Conservation (phyloP, 495 filamentous ascomycete genomes). For the Terfezia boudieri region DNA sequence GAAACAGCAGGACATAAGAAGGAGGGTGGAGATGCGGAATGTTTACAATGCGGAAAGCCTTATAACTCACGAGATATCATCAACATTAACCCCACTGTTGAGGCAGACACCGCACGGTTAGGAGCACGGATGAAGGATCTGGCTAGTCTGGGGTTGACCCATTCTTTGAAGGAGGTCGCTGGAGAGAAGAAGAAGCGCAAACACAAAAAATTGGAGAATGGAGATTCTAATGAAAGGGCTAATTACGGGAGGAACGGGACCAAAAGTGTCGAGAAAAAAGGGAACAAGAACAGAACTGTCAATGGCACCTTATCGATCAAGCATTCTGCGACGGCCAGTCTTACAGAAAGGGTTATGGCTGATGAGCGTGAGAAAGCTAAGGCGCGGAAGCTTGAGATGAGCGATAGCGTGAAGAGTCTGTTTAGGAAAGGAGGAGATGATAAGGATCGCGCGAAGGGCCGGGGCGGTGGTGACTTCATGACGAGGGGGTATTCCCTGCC, state of each 20-base stretch:
- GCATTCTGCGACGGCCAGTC: conserved; percentile 57
- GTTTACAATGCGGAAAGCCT: conserved; percentile 46
- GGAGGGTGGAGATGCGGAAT: conserved; percentile 20
- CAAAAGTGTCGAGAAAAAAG: conserved; percentile 6
- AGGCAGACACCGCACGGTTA: conserved; percentile 47
- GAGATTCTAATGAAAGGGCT: conserved; percentile 9
- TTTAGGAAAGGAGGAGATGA: conserved; percentile 32
- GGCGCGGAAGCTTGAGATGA: conserved; percentile 44
- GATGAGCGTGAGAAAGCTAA: conserved; percentile 72
- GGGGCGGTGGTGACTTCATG: conserved; percentile 41
- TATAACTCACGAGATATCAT: conserved; percentile 65
- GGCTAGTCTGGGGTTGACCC: conserved; percentile 47
- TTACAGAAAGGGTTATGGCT: conserved; percentile 65
- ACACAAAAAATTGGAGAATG: conserved; percentile 13
- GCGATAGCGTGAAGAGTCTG: conserved; percentile 46
- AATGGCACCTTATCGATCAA: conserved; percentile 37
- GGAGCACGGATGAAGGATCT: conserved; percentile 40
- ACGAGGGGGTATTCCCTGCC: conserved; percentile 50
- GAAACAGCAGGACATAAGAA: conserved; percentile 44
- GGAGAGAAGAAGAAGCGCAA: conserved; percentile 30
- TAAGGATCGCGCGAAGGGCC: conserved; percentile 21
- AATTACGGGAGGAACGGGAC: not conserved
- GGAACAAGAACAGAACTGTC: conserved; percentile 10
- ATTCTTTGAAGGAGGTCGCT: conserved; percentile 65
- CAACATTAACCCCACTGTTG: conserved; percentile 49